Conservation (phyloP, 108 stramenopile genomes). For the Aurantiochytrium sp. region DNA sequence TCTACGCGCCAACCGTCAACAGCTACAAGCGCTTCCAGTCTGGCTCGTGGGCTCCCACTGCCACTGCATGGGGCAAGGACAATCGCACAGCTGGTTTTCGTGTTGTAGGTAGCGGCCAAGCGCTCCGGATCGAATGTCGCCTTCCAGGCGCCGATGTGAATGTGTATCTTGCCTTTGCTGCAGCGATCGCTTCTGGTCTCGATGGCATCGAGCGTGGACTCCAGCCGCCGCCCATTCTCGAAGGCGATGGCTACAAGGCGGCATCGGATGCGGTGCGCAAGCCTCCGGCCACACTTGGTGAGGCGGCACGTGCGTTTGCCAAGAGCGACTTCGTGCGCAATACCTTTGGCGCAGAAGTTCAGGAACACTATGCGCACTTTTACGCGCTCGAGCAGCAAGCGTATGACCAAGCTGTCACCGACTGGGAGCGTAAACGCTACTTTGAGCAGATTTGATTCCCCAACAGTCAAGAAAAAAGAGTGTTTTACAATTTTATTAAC, state of each 20-base stretch:
- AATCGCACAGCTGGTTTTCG: conserved; percentile 19
- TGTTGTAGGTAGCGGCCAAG: neutral
- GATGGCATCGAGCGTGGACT: neutral
- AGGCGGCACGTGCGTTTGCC: neutral
- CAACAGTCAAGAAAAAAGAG: too few species aligned
- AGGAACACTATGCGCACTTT: neutral
- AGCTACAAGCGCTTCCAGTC: neutral
- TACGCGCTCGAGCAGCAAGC: neutral
- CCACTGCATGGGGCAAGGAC: neutral
- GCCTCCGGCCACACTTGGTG: neutral
- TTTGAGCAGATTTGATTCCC: neutral
- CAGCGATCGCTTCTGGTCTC: conserved; percentile 9
- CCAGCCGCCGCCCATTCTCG: neutral
- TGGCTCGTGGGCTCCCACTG: neutral
- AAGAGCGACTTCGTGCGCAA: neutral
- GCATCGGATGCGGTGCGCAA: neutral
- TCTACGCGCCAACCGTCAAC: conserved; percentile 16
- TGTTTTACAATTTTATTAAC: too few species aligned
- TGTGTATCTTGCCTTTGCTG: neutral
- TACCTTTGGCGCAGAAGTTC: neutral
- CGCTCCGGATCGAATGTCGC: neutral
- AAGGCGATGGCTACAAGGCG: neutral
- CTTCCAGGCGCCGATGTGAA: conserved; percentile 13
- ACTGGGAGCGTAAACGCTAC: neutral
- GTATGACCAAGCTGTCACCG: neutral